Evolutionary conservation across 2,329 filamentous ascomycete genomes (phyloP).

Genomic region (Apiospora marii): DNA sequence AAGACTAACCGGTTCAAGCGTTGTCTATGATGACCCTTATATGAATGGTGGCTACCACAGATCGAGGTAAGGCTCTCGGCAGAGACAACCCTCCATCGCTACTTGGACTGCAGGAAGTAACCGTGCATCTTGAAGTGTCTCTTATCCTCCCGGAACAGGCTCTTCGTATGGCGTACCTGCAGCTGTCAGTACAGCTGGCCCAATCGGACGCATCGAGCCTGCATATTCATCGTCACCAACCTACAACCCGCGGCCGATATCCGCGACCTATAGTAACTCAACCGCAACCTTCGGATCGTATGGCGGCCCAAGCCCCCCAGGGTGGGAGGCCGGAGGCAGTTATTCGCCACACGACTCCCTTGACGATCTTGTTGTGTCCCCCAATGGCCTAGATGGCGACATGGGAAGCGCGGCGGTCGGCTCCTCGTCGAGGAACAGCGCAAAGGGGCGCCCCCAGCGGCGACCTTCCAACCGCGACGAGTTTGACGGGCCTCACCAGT

Average conservation of each 20-base stretch:
- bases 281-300: slow-evolving; percentile 47
- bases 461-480: slow-evolving; percentile 84
- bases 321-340: slow-evolving; percentile 57
- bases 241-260: slow-evolving; percentile 52
- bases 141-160: slow-evolving; percentile 48
- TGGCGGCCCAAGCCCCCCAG: slow-evolving; percentile 49
- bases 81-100: slow-evolving; percentile 31
- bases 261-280: slow-evolving; percentile 47
- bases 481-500: slow-evolving; percentile 87
- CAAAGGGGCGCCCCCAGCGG: slow-evolving; percentile 55
- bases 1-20: slow-evolving; percentile 41
- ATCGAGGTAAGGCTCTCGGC: slow-evolving; percentile 42
- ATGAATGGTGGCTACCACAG: slow-evolving; percentile 39
- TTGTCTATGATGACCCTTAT: slow-evolving; percentile 41
- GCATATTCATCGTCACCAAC: slow-evolving; percentile 48
- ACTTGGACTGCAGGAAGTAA: slow-evolving; percentile 42
- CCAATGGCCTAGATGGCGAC: slow-evolving; percentile 62
- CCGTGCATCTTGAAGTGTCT: slow-evolving; percentile 50
- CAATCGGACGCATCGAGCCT: slow-evolving; percentile 49
- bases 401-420: slow-evolving; percentile 47
- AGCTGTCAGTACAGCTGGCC: slow-evolving; percentile 45
- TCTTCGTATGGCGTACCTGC: slow-evolving; percentile 45
- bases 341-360: slow-evolving; percentile 66
- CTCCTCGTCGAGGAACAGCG: slow-evolving; percentile 48
- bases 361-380: slow-evolving; percentile 65